Base-by-base conservation (phyloP, 202 grass and related monocot genomes). In the Zizania palustris region DNA sequence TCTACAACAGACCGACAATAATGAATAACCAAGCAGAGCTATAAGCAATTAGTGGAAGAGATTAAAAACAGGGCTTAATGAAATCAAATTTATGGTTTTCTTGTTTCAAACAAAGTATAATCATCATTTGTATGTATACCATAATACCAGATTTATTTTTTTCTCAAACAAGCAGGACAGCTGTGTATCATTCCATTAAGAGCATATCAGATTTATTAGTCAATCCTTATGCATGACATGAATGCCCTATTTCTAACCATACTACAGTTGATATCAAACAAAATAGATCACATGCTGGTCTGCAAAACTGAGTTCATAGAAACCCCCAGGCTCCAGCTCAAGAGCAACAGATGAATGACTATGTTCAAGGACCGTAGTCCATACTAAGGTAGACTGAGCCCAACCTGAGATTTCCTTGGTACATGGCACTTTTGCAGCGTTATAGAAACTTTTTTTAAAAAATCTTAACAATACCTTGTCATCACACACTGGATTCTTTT, bases 1-100 rank as follows among this genome's bases (percentile, higher is more conserved):
- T 90, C 94, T 97, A 76, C 65, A 79, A 89, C 33, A 64, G 55
- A 72, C 37, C 4, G 36, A 60, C 46, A 59, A 64, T 28, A 28
- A 71, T 71, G 69, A 72, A 73, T 57, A 63, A 38, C 28, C 14
- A 56, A 38, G 53, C 36, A 65, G 13, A 63, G 11, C 9, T 28
- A 40, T 51, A 59, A 50, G 45, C 15, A 75, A 41, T 50, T 49
- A 62, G 33, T 7, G 40, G 15, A 50, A n/a, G 45, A 55, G 12
- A 37, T 40, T 10, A 33, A 76, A 67, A 13, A 39, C 4, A 64
- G 44, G 35, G 18, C 44, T 35, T 65, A 75, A 70, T 11, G 43
- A 72, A 45, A 6, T 67, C 42, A 73, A 76, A 38, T 10, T 38
- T 60, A 36, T 21, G 20, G 71, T 49, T 43, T 64, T 39, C 48